Evolutionary conservation across 1,284 basidiomycete genomes (phyloP).

Genomic region (Puccinia coronata): DNA sequence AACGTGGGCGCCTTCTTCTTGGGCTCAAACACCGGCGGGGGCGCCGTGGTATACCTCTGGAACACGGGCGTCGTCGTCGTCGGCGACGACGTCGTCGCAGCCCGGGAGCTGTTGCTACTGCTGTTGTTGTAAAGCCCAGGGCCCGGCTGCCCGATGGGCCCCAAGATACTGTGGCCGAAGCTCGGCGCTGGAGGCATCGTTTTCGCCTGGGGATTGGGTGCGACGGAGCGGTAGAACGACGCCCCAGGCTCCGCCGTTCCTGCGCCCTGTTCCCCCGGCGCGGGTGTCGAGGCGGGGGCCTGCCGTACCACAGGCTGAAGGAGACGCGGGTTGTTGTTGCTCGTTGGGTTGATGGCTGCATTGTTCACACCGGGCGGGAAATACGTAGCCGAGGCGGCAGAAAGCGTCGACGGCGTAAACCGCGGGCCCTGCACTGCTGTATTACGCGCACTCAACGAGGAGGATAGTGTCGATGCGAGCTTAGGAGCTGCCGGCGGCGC

Average conservation of each 20-base stretch:
- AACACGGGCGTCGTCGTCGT: constrained; percentile 7
- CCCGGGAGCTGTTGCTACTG: not conserved
- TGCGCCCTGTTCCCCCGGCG: not conserved
- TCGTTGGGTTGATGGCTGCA: not conserved
- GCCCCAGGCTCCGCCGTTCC: not conserved
- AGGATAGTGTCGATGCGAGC: not conserved
- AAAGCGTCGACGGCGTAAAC: constrained; percentile 15
- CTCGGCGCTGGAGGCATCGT: not conserved
- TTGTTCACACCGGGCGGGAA: not conserved
- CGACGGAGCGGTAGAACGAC: constrained; percentile 15
- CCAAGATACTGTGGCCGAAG: not conserved
- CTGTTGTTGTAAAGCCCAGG: not conserved
- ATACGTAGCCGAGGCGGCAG: constrained; percentile 28
- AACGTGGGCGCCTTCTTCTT: constrained; percentile 35
- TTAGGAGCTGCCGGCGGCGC: not conserved
- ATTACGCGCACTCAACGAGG: not conserved
- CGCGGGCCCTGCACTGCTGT: not conserved
- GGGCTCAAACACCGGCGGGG: constrained; percentile 39
- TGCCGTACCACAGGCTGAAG: constrained; percentile 34
- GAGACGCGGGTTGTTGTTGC: not conserved
- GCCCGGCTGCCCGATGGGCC: not conserved
- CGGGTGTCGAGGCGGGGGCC: not conserved
- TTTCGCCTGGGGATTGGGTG: not conserved
- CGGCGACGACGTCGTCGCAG: not conserved
- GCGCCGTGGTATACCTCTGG: constrained; percentile 25